Percentiles rank a stretch among this genome's conserved stretches.
Evolutionary conservation across 1,284 basidiomycete species (phyloP).

Genomic region (Ganoderma sinense): DNA sequence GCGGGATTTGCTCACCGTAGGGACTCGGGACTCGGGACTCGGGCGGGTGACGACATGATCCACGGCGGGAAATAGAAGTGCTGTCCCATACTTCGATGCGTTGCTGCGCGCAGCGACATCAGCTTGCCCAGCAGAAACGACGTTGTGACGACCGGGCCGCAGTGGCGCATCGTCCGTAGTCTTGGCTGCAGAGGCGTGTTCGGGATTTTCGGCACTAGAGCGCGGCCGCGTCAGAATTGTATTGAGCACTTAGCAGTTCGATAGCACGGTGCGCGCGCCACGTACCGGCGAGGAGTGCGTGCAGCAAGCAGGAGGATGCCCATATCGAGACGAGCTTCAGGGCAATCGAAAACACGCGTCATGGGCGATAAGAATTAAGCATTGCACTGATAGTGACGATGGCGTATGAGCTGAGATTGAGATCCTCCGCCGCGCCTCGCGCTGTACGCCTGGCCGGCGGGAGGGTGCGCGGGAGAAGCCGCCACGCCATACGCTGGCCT

Average conservation of each 20-base stretch:
- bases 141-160: neutral
- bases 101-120: neutral
- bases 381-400: neutral
- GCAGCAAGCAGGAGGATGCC: neutral
- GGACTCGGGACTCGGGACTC: neutral
- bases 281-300: neutral
- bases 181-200: neutral
- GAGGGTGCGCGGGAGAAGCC: constrained; percentile 17
- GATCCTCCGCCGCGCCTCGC: neutral
- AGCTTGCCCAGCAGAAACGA: neutral
- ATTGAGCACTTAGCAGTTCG: neutral
- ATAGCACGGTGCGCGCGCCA: neutral
- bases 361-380: constrained; percentile 5
- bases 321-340: neutral
- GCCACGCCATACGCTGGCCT: constrained; percentile 10
- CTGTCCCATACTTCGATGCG: neutral
- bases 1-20: neutral
- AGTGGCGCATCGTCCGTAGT: neutral
- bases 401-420: neutral
- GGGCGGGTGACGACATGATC: neutral
- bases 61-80: neutral
- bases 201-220: neutral
- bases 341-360: neutral
- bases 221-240: neutral
- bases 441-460: constrained; percentile 7